Evolutionary conservation across 2,329 filamentous ascomycete species (phyloP).

Genomic region (Stylonectria norvegica): DNA sequence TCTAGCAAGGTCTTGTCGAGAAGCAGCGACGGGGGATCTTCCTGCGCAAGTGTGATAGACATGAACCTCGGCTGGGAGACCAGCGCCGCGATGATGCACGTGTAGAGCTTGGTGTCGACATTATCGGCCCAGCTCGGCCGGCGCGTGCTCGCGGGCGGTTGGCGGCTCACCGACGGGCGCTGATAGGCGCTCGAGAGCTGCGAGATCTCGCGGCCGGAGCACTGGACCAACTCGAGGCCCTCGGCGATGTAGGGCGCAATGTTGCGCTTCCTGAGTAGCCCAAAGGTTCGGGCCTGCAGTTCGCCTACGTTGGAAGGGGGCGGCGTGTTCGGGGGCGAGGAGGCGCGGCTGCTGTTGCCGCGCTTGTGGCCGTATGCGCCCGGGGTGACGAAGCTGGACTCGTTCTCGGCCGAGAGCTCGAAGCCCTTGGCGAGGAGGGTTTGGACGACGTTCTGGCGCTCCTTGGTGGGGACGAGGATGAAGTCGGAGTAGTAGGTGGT

Average conservation of each 20-base stretch:
- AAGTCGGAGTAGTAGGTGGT: constrained; percentile 98
- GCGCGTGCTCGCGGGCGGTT: constrained; percentile 35
- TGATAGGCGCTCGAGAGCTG: constrained; percentile 38
- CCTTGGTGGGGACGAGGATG: constrained; percentile 79
- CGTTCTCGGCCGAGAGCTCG: constrained; percentile 72
- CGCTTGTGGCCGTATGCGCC: constrained; percentile 35
- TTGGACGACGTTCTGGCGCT: constrained; percentile 69
- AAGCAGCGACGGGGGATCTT: constrained; percentile 70
- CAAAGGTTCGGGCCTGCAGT: constrained; percentile 79
- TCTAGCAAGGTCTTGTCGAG: constrained; percentile 65
- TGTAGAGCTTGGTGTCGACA: constrained; percentile 61
- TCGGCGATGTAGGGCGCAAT: constrained; percentile 70
- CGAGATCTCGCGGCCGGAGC: constrained; percentile 61
- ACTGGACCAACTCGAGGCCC: constrained; percentile 72
- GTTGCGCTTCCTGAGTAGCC: constrained; percentile 71
- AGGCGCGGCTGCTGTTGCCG: constrained; percentile 35
- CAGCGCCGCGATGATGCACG: constrained; percentile 59
- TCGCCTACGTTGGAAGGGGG: constrained; percentile 75
- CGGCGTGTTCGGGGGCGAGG: constrained; percentile 61
- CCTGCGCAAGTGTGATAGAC: constrained; percentile 68
- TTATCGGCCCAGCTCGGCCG: constrained; percentile 53
- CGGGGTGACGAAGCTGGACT: constrained; percentile 62
- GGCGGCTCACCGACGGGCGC: constrained; percentile 35
- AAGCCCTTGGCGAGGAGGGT: constrained; percentile 79
- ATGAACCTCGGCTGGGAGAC: constrained; percentile 64